These are phyloP conservation scores for Hippophae gyantsensis DNA, from an alignment of 306 rosid species.

Conservation along the genomic window DNA sequence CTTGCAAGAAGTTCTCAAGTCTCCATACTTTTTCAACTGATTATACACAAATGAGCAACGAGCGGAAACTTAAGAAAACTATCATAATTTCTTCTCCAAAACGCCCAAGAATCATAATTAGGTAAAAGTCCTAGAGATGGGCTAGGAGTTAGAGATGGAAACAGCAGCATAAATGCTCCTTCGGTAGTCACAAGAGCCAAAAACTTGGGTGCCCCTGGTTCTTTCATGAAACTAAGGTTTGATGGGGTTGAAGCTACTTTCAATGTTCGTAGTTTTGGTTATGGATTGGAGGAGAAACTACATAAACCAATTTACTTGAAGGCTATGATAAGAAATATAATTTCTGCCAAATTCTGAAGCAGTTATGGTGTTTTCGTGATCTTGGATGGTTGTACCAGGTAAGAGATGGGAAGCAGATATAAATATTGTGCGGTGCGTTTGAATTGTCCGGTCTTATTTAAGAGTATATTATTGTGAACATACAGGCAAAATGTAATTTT, in stretches of 20 bases:
- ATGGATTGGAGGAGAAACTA: neutral
- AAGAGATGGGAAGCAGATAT: slow-evolving; percentile 5
- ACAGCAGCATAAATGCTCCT: slow-evolving; percentile 13
- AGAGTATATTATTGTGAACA: neutral
- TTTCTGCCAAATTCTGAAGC: too few species aligned
- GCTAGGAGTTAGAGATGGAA: slow-evolving; percentile 15
- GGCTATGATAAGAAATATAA: too few species aligned
- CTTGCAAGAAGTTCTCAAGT: slow-evolving; percentile 56
- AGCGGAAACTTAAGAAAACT: slow-evolving; percentile 5
- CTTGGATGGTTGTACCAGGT: slow-evolving; percentile 9
- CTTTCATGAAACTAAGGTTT: slow-evolving; percentile 5
- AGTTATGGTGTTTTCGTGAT: too few species aligned
- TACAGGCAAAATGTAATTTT: too few species aligned
- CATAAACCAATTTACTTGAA: neutral
- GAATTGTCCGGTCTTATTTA: slow-evolving; percentile 19
- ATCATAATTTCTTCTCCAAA: slow-evolving; percentile 5
- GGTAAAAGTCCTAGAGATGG: slow-evolving; percentile 16
- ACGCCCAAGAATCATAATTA: slow-evolving; percentile 3
- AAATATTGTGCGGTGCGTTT: slow-evolving; percentile 12
- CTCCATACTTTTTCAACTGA: slow-evolving; percentile 80
- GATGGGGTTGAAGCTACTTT: slow-evolving; percentile 7
- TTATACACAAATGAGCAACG: slow-evolving; percentile 3
- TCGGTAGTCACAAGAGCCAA: slow-evolving; percentile 12
- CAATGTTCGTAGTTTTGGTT: neutral
- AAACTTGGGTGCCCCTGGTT: slow-evolving; percentile 9